Evolutionary conservation across 805 yeast species (phyloP).

Genomic region (Yarrowia sp.): DNA sequence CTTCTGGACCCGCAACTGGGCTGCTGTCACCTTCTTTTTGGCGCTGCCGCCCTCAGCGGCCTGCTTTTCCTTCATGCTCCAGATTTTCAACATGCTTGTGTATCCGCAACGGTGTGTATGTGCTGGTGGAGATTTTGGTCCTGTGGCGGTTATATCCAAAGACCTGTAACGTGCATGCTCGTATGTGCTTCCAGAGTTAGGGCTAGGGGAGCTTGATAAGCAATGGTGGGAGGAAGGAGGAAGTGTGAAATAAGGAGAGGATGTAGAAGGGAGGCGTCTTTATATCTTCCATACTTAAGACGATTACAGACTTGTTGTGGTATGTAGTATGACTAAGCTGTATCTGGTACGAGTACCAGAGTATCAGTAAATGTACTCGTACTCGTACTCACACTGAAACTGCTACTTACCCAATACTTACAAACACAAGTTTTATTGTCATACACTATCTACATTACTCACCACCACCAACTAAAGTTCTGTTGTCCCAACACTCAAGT

Average conservation of each 20-base stretch:
- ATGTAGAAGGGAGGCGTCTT: background rate
- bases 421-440: no score
- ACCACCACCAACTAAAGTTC: no score
- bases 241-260: background rate
- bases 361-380: no score
- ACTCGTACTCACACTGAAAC: no score
- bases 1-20: conserved; percentile 72
- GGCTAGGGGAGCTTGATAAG: background rate
- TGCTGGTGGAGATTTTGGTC: background rate
- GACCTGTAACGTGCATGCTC: background rate
- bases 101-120: background rate
- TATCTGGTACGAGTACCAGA: no score
- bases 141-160: conserved; percentile 3
- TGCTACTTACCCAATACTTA: no score
- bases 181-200: background rate
- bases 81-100: conserved; percentile 49
- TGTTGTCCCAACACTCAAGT: no score
- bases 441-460: no score
- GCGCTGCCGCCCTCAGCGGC: conserved; percentile 42
- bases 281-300: no score
- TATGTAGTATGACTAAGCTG: no score
- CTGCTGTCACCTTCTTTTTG: conserved; percentile 48
- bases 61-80: conserved; percentile 57
- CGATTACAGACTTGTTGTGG: no score
- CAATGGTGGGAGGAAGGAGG: background rate